Evolutionary conservation across 2,329 filamentous ascomycete species (phyloP).

Genomic region (Xylaria sp.): DNA sequence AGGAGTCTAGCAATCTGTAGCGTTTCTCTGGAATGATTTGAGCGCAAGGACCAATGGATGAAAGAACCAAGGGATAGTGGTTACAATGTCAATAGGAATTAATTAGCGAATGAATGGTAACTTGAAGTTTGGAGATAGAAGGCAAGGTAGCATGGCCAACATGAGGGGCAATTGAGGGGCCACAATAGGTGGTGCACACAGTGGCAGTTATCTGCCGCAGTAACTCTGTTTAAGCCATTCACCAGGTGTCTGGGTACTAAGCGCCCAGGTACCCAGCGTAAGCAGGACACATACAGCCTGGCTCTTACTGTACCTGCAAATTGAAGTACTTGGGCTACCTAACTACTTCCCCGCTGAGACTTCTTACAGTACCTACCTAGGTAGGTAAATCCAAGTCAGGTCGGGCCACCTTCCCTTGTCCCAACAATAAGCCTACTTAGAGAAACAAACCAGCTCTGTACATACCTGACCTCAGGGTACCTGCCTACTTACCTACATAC

Average conservation of each 20-base stretch:
- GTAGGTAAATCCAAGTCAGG: slow-evolving; percentile 2
- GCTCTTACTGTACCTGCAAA: no score
- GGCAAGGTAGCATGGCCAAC: background rate
- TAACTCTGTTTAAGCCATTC: no score
- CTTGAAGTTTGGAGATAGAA: background rate
- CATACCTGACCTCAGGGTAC: background rate
- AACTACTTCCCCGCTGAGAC: background rate
- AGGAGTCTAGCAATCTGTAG: background rate
- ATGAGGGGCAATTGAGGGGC: slow-evolving; percentile 4
- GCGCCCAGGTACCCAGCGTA: background rate
- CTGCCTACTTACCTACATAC: background rate
- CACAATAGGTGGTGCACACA: no score
- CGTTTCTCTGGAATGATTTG: no score
- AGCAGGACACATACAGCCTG: no score
- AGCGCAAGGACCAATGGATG: no score
- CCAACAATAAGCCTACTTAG: background rate
- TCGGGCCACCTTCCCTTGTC: background rate
- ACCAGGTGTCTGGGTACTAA: no score
- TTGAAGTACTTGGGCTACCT: background rate
- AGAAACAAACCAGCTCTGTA: no score
- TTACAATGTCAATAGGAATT: background rate
- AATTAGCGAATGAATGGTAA: background rate
- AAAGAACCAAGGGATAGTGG: no score
- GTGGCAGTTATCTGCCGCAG: no score
- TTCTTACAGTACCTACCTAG: background rate